phyloP scores from a whole-genome alignment of 805 yeast genomes.

The Myxozyma neotropica region DNA sequence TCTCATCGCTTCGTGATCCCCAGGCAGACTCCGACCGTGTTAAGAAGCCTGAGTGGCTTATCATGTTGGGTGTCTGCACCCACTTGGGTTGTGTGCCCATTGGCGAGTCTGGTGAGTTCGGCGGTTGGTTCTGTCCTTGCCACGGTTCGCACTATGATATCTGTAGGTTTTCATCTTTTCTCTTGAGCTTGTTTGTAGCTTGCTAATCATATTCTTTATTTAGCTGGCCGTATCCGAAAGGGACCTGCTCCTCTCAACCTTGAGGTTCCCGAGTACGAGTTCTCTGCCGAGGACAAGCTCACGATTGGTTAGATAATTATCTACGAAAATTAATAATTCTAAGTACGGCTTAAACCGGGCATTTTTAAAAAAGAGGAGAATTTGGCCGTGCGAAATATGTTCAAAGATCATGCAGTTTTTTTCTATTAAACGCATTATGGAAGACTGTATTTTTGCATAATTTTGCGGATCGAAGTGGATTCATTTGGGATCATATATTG shows the following conservation, averaged over 20 bases:
- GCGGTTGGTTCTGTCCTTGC: constrained; percentile 99
- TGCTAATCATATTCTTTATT: background rate
- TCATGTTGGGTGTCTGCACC: constrained; percentile 99
- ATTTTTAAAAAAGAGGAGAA: background rate
- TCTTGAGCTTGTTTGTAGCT: too few relatives aligned
- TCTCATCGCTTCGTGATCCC: constrained; percentile 86
- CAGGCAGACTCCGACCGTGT: constrained; percentile 91
- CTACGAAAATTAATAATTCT: background rate
- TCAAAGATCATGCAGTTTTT: too few relatives aligned
- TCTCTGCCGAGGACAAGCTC: constrained; percentile 76
- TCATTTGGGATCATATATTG: constrained; percentile 7
- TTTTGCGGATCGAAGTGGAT: background rate
- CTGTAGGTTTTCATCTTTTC: constrained; percentile 41
- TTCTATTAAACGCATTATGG: background rate
- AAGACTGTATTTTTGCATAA: background rate
- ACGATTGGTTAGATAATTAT: constrained; percentile 70
- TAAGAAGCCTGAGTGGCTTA: constrained; percentile 95
- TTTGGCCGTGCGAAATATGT: background rate
- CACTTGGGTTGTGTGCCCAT: constrained; percentile 99
- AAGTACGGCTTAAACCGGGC: background rate
- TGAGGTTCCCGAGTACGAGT: constrained; percentile 91
- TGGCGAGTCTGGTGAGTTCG: constrained; percentile 99
- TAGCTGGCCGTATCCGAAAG: constrained; percentile 95
- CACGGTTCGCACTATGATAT: constrained; percentile 99
- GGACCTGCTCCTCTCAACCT: constrained; percentile 99